Evolutionary conservation across 2,329 filamentous ascomycete species (phyloP).

Genomic region (Diaporthe amygdali): DNA sequence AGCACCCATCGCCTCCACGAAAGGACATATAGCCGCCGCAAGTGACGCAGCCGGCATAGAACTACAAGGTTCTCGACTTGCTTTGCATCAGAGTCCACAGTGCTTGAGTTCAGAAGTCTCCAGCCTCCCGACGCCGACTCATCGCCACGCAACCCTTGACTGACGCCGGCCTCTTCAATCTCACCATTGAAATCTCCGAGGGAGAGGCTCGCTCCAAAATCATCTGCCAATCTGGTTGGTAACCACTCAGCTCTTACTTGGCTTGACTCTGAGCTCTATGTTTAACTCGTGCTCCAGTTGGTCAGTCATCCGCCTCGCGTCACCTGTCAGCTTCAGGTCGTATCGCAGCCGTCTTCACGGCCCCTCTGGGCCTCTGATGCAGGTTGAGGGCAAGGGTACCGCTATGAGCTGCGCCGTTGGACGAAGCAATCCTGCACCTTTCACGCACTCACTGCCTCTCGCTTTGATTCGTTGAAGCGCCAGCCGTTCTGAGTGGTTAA

Average conservation of each 20-base stretch:
- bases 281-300: constrained; percentile 9
- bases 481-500: neutral
- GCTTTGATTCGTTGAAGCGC: constrained; percentile 14
- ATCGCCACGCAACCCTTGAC: neutral
- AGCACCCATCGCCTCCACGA: neutral
- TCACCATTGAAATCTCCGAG: neutral
- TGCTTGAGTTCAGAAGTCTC: neutral
- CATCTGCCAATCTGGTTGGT: constrained; percentile 14
- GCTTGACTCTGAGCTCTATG: constrained; percentile 12
- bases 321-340: constrained; percentile 25
- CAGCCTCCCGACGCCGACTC: neutral
- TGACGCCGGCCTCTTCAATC: neutral
- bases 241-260: constrained; percentile 14
- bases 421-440: neutral
- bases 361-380: constrained; percentile 1
- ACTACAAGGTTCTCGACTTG: neutral
- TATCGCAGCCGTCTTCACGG: constrained; percentile 9
- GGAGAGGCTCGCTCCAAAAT: neutral
- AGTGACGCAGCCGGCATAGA: constrained; percentile 1
- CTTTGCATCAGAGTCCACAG: neutral
- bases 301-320: constrained; percentile 12
- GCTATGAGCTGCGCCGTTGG: constrained; percentile 11
- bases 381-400: constrained; percentile 3
- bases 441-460: neutral
- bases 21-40: neutral